These are phyloP conservation scores for Gracilariopsis chorda DNA, from an alignment of 23 red algal species.

Conservation along the genomic window DNA sequence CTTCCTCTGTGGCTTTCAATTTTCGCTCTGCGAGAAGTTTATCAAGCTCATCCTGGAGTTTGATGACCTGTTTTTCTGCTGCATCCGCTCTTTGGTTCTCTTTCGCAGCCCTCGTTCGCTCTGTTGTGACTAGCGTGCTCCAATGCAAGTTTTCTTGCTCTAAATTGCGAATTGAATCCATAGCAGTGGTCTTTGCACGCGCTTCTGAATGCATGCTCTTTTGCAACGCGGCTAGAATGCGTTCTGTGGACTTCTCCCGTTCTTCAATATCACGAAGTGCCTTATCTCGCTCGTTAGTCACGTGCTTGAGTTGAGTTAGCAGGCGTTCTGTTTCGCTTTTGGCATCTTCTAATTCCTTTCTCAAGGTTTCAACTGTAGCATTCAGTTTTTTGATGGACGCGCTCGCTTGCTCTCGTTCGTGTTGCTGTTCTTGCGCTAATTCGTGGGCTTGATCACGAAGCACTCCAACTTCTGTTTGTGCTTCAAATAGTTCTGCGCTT, in stretches of 20 bases:
- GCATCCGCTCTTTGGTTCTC: background rate
- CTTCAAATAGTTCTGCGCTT: background rate
- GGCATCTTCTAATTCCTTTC: background rate
- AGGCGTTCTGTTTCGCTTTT: background rate
- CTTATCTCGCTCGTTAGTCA: slow-evolving; percentile 14
- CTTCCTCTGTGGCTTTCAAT: background rate
- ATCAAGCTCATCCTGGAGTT: background rate
- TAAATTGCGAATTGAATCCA: slow-evolving; percentile 6
- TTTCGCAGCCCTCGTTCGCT: slow-evolving; percentile 9
- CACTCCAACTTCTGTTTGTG: background rate
- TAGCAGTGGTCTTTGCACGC: background rate
- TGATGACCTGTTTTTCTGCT: background rate
- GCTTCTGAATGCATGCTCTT: slow-evolving; percentile 18
- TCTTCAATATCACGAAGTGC: background rate
- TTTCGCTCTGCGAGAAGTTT: background rate
- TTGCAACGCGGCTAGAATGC: background rate
- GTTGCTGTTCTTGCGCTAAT: background rate
- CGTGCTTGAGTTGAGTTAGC: background rate
- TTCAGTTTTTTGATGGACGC: background rate
- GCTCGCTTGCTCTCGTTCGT: background rate
- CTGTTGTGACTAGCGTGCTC: background rate
- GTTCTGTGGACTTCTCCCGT: background rate
- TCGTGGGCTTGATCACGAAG: background rate
- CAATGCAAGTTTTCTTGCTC: background rate
- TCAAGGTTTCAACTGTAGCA: background rate